Conservation (phyloP, 2,329 filamentous ascomycete species). For the Cladosporium sp. region DNA sequence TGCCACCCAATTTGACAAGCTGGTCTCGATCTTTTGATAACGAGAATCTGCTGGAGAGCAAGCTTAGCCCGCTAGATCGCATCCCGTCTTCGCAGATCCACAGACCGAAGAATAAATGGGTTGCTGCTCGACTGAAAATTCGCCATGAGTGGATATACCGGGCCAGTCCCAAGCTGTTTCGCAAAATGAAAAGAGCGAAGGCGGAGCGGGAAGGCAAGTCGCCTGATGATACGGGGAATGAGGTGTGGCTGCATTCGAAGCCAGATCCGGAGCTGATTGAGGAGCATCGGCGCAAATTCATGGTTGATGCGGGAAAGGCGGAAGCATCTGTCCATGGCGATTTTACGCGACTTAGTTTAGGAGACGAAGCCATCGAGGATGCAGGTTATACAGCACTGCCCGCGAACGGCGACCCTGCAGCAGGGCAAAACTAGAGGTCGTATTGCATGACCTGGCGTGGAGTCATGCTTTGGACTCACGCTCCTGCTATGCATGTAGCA, state of each 20-base stretch:
- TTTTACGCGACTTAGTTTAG: no score
- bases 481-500: no score
- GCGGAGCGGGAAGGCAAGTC: slow-evolving; percentile 11
- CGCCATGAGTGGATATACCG: slow-evolving; percentile 54
- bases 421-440: no score
- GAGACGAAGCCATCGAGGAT: no score
- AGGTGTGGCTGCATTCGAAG: slow-evolving; percentile 7
- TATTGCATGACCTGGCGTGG: no score
- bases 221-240: slow-evolving; percentile 6
- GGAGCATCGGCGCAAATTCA: no score
- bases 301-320: no score
- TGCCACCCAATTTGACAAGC: slow-evolving; percentile 45
- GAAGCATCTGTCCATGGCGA: no score
- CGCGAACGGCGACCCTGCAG: no score
- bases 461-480: no score
- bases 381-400: no score
- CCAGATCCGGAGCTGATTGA: not conserved
- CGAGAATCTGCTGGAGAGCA: slow-evolving; percentile 44
- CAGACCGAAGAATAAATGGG: slow-evolving; percentile 53
- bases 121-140: slow-evolving; percentile 55
- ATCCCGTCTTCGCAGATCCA: slow-evolving; percentile 46
- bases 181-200: slow-evolving; percentile 11
- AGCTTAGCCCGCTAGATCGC: slow-evolving; percentile 35
- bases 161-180: slow-evolving; percentile 40
- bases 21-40: slow-evolving; percentile 51